Conservation (phyloP, 768 basidiomycete genomes). For the Daedaleopsis nitida region DNA sequence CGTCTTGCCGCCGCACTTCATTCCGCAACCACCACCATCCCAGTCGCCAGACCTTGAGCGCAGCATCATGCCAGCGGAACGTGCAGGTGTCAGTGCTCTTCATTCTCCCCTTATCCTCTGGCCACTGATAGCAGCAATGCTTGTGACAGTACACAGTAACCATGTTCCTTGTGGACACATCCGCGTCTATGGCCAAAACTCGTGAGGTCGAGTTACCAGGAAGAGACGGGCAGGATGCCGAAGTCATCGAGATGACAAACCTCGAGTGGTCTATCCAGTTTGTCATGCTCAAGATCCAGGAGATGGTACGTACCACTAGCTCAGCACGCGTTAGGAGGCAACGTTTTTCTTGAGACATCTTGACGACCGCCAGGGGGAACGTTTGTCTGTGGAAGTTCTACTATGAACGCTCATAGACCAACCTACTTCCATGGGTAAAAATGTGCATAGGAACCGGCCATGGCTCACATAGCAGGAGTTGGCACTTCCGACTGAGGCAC, state of each 20-base stretch:
- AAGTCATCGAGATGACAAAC: conserved; percentile 65
- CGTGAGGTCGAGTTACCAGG: conserved; percentile 60
- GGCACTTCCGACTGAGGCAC: too few species aligned
- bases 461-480: too few species aligned
- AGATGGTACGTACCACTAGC: conserved; percentile 60
- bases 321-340: too few species aligned
- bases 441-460: too few species aligned
- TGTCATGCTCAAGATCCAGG: conserved; percentile 87
- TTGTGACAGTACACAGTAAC: conserved; percentile 72
- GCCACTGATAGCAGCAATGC: not conserved
- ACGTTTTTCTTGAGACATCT: too few species aligned
- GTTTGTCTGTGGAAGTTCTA: too few species aligned
- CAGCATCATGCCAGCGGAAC: conserved; percentile 69
- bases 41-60: conserved; percentile 11
- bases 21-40: conserved; percentile 13
- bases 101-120: not conserved
- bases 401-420: too few species aligned
- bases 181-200: conserved; percentile 77
- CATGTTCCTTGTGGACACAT: conserved; percentile 89
- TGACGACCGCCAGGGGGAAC: too few species aligned
- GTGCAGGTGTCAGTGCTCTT: conserved; percentile 65
- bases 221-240: conserved; percentile 47
- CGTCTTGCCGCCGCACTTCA: not conserved
- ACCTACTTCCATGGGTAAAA: too few species aligned
- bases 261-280: conserved; percentile 84